Base-by-base conservation (phyloP, 2,329 filamentous ascomycete species). In the Cyphellophora europaea region DNA sequence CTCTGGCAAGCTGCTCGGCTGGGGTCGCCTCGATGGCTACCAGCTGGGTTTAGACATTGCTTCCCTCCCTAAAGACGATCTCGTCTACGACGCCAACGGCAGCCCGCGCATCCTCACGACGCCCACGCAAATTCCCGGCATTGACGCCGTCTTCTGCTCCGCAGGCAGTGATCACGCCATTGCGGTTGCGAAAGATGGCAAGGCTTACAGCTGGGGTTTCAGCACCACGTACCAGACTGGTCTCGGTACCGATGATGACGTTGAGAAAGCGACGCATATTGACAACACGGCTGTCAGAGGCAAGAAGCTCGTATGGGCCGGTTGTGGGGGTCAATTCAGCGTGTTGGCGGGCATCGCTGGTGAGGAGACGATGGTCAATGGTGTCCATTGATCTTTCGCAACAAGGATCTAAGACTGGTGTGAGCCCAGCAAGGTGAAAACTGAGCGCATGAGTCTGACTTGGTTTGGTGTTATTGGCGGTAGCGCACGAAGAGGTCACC, bases 211-310 rank as follows among this genome's bases (percentile, higher is more conserved):
- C 2, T 91, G 83, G 83, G 84, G 84, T 3, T 89, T 89, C 63
- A 81, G 74, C 10, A 75, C 74, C 30, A 86, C 81, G 51, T 88
- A 85, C 58, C 83, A 89, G 62, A 86, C 82, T 3, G 84, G 84
- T 8, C 78, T 79, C 49, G 83, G 82, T 27, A 78, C 71, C 2
- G 75, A 75, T n/a, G 83, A 91, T 32, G 86, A 94, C 49, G 72
- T 94, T 18, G 71, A 80, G 47, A 69, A 74, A 15, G 85, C 88
- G 0, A 91, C 82, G 0, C 52, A 79, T 32, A 83, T 95, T 37
- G 82, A 93, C 52, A 94, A 94, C 63, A 82, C 79, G 10, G 87
- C 86, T 27, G 74, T 91, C 17, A 72, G 77, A 18, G 83, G 75
- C 27, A 79, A 81, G 61, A 77, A 79, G 57, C 69, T 95, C 28